Percentiles rank a stretch among this genome's conserved stretches.
Evolutionary conservation across 768 basidiomycete species (phyloP).

Genomic region (Leccinum rimulosum): DNA sequence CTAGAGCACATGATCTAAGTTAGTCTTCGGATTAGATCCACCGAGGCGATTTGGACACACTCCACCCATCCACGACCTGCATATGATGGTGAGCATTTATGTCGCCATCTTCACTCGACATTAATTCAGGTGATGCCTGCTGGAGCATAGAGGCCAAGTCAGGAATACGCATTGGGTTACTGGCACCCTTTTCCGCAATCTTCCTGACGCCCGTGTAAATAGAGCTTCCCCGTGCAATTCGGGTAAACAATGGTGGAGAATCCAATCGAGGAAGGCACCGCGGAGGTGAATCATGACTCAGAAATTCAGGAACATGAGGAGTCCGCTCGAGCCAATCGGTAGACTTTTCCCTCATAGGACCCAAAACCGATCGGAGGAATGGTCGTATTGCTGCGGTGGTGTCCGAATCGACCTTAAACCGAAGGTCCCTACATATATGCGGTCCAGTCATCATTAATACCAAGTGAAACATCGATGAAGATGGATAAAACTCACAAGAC

Average conservation of each 20-base stretch:
- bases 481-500: conserved; percentile 37
- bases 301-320: conserved; percentile 28
- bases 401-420: conserved; percentile 27
- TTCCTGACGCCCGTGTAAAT: not conserved
- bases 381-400: conserved; percentile 22
- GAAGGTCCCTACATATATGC: conserved; percentile 30
- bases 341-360: conserved; percentile 12
- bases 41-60: conserved; percentile 38
- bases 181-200: not conserved
- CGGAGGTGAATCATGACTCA: conserved; percentile 30
- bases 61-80: conserved; percentile 62
- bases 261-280: conserved; percentile 24
- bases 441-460: not conserved
- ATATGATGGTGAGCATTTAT: conserved; percentile 46
- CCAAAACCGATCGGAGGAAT: conserved; percentile 29
- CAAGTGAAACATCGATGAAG: not conserved
- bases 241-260: conserved; percentile 49
- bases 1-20: conserved; percentile 15
- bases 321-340: conserved; percentile 11
- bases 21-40: not conserved
- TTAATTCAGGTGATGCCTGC: conserved; percentile 22
- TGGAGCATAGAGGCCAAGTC: conserved; percentile 29
- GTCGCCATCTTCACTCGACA: conserved; percentile 42
- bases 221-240: conserved; percentile 12
- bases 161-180: conserved; percentile 17